Evolutionary conservation across 192 early-diverging fungal genomes (phyloP), one percentile per base, ranked within the genome.

Genomic region (Rhizophagus clarus): DNA sequence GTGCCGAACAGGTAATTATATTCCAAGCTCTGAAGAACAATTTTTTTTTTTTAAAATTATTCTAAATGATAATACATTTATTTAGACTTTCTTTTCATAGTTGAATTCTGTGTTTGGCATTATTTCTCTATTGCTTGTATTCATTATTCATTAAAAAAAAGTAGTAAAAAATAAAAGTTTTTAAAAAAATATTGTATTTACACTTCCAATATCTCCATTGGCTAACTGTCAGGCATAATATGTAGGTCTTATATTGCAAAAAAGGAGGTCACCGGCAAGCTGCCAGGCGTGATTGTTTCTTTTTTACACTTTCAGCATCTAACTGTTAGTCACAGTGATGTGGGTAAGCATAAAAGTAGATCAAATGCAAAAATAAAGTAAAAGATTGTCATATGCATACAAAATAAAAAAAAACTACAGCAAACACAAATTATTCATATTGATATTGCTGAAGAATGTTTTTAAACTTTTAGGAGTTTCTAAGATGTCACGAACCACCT

Each of bases 391-490:
- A 22, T 61, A 5, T 5, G 56, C 2, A 61, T 61, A 61, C 56
- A 14, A 61, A 61, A 61, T n/a, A n/a, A n/a, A n/a, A n/a, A n/a
- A n/a, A n/a, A n/a, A n/a, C n/a, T n/a, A n/a, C n/a, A n/a, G n/a
- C n/a, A n/a, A n/a, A n/a, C n/a, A 61, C 56, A 61, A 61, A 61
- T 22, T 22, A 3, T 4, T 22, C n/a, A 61, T 61, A 4, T 22
- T 61, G 1, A 1, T 5, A 1, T 4, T 61, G 56, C 10, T 61
- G 3, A 32, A 68, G 66, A 24, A 68, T 17, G 40, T 72, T 26
- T 72, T 72, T 37, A 72, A 42, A 72, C 3, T 4, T 10, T 72
- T 72, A 4, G 69, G 69, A 72, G 40, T 72, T 34, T 42, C 24
- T 40, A 72, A 72, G 17, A 72, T 37, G 24, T 72, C 69, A 0